Evolutionary conservation across 768 basidiomycete genomes (phyloP).

Genomic region (Pleurotus platypus): DNA sequence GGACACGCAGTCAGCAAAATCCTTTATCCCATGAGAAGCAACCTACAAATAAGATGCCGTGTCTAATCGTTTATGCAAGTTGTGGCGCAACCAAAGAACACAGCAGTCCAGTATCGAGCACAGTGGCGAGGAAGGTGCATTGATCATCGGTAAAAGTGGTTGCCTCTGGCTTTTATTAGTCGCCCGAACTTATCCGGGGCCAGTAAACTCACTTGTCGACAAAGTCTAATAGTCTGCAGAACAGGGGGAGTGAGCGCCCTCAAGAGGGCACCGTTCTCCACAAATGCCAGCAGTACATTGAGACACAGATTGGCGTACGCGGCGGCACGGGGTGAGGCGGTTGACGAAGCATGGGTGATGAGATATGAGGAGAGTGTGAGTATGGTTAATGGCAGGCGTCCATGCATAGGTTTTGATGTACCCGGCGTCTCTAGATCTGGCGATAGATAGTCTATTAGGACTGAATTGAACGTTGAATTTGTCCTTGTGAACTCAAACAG

Average conservation of each 20-base stretch:
- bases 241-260: slow-evolving; percentile 38
- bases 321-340: slow-evolving; percentile 51
- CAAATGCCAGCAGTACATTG: slow-evolving; percentile 46
- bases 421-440: slow-evolving; percentile 17
- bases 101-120: slow-evolving; percentile 67
- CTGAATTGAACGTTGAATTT: slow-evolving; percentile 45
- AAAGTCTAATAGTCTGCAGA: slow-evolving; percentile 45
- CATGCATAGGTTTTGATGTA: slow-evolving; percentile 12
- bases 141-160: slow-evolving; percentile 44
- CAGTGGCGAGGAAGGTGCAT: slow-evolving; percentile 39
- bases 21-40: slow-evolving; percentile 24
- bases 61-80: slow-evolving; percentile 60
- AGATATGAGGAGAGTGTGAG: slow-evolving; percentile 63
- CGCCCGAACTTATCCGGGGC: too few relatives aligned
- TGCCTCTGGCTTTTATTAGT: slow-evolving; percentile 39
- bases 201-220: slow-evolving; percentile 54
- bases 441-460: slow-evolving; percentile 37
- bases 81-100: slow-evolving; percentile 68
- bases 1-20: slow-evolving; percentile 26
- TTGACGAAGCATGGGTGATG: slow-evolving; percentile 63
- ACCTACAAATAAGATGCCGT: slow-evolving; percentile 54
- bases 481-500: slow-evolving; percentile 56
- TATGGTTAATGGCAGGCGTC: slow-evolving; percentile 40
- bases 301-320: slow-evolving; percentile 61
- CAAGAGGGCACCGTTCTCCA: slow-evolving; percentile 47